These are phyloP conservation scores for Candida verbasci DNA, from an alignment of 805 yeast species.

Conservation along the genomic window DNA sequence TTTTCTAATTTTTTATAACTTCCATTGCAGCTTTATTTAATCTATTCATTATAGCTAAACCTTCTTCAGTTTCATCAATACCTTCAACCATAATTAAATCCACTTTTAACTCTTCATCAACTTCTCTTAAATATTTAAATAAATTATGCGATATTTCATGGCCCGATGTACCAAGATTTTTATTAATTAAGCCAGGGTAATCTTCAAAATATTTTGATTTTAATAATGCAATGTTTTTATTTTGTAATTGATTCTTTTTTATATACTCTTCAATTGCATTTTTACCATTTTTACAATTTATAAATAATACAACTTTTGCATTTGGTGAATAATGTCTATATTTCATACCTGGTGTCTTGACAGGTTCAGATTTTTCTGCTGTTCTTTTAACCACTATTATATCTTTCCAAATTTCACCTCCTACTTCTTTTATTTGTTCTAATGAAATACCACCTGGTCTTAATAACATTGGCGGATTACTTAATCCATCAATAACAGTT, in stretches of 20 bases:
- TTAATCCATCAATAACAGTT: conserved; percentile 89
- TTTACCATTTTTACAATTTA: conserved; percentile 43
- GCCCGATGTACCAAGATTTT: conserved; percentile 45
- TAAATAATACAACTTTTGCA: conserved; percentile 72
- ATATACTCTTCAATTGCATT: conserved; percentile 27
- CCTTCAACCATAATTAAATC: conserved; percentile 83
- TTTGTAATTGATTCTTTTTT: conserved; percentile 8
- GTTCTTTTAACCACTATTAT: conserved; percentile 61
- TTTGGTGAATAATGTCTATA: conserved; percentile 92
- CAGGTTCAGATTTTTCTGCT: conserved; percentile 63
- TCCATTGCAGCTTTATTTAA: conserved; percentile 76
- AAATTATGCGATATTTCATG: conserved; percentile 68
- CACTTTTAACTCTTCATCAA: conserved; percentile 59
- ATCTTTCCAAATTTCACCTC: conserved; percentile 67
- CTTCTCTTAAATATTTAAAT: conserved; percentile 67
- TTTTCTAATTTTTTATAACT: neutral
- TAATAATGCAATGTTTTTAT: conserved; percentile 48
- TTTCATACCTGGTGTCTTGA: conserved; percentile 96
- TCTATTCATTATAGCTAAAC: conserved; percentile 93
- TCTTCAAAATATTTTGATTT: conserved; percentile 34
- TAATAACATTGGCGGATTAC: conserved; percentile 76
- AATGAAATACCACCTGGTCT: conserved; percentile 93
- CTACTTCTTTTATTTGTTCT: conserved; percentile 63
- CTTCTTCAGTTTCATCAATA: conserved; percentile 68
- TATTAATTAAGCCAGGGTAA: conserved; percentile 10